Conservation (phyloP, 306 rosid species). For the Quercus robur region DNA sequence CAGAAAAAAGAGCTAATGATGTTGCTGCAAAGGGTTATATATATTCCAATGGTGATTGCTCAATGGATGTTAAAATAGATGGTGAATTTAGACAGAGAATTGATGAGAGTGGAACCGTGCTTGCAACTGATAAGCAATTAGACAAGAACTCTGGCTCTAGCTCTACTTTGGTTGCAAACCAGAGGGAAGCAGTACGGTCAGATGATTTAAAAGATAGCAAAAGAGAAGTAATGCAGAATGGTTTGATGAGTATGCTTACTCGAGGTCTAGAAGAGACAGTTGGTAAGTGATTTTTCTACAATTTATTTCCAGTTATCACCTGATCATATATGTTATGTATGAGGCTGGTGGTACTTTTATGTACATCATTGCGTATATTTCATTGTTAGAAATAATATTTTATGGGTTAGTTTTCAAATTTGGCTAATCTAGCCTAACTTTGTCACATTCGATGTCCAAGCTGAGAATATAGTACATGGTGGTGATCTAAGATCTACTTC, state of each 20-base stretch:
- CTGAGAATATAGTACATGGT: background rate
- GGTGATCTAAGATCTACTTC: background rate
- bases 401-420: background rate
- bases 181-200: slow-evolving; percentile 22
- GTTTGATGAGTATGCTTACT: slow-evolving; percentile 36
- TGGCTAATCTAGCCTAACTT: background rate
- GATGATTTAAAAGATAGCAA: slow-evolving; percentile 24
- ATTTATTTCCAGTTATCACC: slow-evolving; percentile 3
- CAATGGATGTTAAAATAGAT: slow-evolving; percentile 19
- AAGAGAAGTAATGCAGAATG: slow-evolving; percentile 32
- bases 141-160: slow-evolving; percentile 23
- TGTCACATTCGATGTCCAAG: background rate
- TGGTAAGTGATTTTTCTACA: slow-evolving; percentile 50
- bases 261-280: slow-evolving; percentile 54
- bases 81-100: slow-evolving; percentile 39
- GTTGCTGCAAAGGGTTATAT: background rate
- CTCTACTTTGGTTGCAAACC: slow-evolving; percentile 15
- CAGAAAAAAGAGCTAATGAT: slow-evolving; percentile 22
- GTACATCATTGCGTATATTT: background rate
- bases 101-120: slow-evolving; percentile 34
- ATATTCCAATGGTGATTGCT: slow-evolving; percentile 24
- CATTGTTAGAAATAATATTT: slow-evolving; percentile 1
- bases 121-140: slow-evolving; percentile 35
- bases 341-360: background rate
- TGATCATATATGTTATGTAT: background rate